Base-by-base conservation (phyloP, 2,329 filamentous ascomycete species). In the Trichophyton simii region DNA sequence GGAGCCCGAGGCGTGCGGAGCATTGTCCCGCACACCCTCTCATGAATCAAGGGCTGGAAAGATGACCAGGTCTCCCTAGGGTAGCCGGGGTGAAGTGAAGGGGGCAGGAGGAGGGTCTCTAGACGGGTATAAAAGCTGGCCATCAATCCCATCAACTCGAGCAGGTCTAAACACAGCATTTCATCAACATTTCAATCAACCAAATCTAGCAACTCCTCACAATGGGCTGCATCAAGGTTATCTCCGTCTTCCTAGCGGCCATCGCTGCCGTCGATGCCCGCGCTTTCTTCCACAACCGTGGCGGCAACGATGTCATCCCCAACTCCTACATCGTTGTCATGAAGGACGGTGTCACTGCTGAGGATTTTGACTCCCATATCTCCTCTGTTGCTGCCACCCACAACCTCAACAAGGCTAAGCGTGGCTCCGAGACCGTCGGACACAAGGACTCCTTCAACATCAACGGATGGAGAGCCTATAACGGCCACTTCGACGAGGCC, bases 301-400 rank as follows among this genome's bases (percentile, higher is more conserved):
- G 31, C 11, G 60, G 60, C 25, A 59, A 44, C 15, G 60, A 62
- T 61, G 31, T 65, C 50, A 63, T 65, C 48, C 20, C 44, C 11
- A 62, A 63, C 57, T 63, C 63, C 34, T 65, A 65, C 57, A 65
- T 65, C 36, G 63, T 65, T 36, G 62, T 65, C 7, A 60, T 65
- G 63, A 65, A 65, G 48, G 63, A 65, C 57, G 63, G 61, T 7
- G 54, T 65, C 34, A 50, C 62, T 8, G 34, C 58, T 20, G 48
- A 61, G 11, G 62, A 63, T 11, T 57, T 65, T 57, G 57, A 62
- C 5, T 48, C 62, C 31, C 63, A 65, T 41, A 60, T 60, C 46
- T 57, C 61, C 58, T 62, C 60, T 55, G 60, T 65, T 36, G n/a
- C 48, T 28, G 48, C 60, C n/a, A 38, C 42, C 41, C 62, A 64